Percentiles rank a stretch among this genome's conserved stretches.
Evolutionary conservation across 2,329 filamentous ascomycete genomes (phyloP).

Genomic region (Calonectria pteridis): DNA sequence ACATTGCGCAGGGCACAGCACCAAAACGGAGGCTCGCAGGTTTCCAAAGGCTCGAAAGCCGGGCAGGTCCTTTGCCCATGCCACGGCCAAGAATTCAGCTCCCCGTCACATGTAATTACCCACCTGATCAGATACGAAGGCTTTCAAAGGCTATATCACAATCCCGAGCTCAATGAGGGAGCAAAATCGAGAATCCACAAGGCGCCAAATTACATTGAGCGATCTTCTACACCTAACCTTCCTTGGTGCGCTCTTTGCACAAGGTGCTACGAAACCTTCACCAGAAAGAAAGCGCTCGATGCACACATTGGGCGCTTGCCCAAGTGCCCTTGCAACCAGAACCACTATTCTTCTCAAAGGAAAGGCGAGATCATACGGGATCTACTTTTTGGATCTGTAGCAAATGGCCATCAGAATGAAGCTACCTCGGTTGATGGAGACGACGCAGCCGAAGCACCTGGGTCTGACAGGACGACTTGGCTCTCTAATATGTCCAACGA

Average conservation of each 20-base stretch:
- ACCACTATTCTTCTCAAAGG: neutral
- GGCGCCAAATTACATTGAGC: neutral
- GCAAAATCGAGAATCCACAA: neutral
- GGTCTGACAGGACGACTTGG: neutral
- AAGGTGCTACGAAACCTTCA: neutral
- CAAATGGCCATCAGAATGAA: neutral
- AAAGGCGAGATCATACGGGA: neutral
- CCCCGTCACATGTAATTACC: neutral
- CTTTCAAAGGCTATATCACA: neutral
- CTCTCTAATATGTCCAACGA: neutral
- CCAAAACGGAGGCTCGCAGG: neutral
- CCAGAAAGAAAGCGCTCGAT: neutral
- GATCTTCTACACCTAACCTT: neutral
- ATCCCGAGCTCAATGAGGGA: neutral
- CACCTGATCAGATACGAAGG: neutral
- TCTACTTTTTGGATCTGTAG: neutral
- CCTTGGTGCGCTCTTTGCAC: neutral
- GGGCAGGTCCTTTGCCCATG: neutral
- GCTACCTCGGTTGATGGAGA: neutral
- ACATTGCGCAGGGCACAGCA: neutral
- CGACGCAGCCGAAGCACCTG: no score
- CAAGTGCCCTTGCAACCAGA: neutral
- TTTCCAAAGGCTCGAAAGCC: neutral
- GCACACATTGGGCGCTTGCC: neutral
- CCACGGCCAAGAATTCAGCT: neutral